A percentile compares a stretch with the other conserved stretches of the same genome.
Conservation (phyloP, 2,329 filamentous ascomycete genomes). For the Clarireedia hainanense region DNA sequence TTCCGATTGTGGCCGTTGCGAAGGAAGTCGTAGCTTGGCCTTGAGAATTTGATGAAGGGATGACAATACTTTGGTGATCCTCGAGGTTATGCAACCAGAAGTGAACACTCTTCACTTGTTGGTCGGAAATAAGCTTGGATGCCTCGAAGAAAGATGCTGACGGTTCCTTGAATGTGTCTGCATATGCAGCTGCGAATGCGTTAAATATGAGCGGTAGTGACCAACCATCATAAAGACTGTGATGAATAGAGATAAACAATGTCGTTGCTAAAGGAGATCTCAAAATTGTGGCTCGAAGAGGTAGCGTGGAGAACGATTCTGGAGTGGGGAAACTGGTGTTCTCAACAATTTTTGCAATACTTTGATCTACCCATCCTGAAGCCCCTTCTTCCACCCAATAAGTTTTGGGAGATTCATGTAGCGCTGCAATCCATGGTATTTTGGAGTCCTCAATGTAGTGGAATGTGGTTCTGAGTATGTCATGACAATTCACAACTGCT, state of each 20-base stretch:
- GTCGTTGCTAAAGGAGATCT: constrained; percentile 12
- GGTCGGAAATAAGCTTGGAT: background rate
- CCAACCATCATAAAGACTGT: constrained; percentile 50
- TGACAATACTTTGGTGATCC: background rate
- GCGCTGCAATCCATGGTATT: constrained; percentile 12
- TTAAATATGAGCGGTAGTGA: constrained; percentile 29
- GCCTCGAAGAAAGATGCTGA: background rate
- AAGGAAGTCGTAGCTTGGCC: background rate
- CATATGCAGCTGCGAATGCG: background rate
- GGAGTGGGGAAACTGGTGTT: constrained; percentile 5
- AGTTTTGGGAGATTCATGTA: constrained; percentile 2
- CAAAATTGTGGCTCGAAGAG: background rate
- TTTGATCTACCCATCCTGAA: background rate
- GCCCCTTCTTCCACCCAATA: background rate
- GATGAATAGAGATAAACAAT: constrained; percentile 46
- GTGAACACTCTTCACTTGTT: background rate
- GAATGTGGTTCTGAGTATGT: constrained; percentile 28
- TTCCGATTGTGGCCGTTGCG: background rate
- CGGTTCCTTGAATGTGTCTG: background rate
- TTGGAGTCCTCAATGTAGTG: background rate
- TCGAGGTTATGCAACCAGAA: background rate
- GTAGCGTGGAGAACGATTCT: background rate
- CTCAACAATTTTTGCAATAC: background rate
- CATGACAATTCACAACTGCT: constrained; percentile 14
- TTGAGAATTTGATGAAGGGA: background rate